Percentiles rank a stretch among this genome's conserved stretches.
phyloP scores from a whole-genome alignment of 495 filamentous ascomycete species.

The Massariosphaeria phaeospora region DNA sequence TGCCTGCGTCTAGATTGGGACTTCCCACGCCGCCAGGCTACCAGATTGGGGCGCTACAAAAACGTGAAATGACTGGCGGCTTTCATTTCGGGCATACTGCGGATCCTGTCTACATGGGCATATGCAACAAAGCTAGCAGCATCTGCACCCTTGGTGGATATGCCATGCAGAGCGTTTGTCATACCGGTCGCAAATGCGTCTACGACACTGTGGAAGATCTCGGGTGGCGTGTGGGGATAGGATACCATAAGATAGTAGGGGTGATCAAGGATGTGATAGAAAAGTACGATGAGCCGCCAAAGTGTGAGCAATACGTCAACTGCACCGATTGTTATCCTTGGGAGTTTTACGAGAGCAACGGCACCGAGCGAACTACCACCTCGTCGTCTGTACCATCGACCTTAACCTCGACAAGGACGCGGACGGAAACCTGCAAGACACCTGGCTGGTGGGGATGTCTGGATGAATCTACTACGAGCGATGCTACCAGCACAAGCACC shows the following conservation, averaged over 20 bases:
- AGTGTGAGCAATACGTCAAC: constrained; percentile 67
- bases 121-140: constrained; percentile 83
- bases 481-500: constrained; percentile 19
- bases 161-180: constrained; percentile 85
- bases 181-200: constrained; percentile 78
- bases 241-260: constrained; percentile 75
- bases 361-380: constrained; percentile 67
- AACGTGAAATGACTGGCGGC: constrained; percentile 65
- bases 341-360: constrained; percentile 92
- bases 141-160: constrained; percentile 90
- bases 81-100: constrained; percentile 95
- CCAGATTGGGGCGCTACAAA: constrained; percentile 63
- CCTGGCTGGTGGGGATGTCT: constrained; percentile 79
- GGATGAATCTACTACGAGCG: constrained; percentile 49
- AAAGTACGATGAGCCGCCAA: constrained; percentile 70
- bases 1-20: constrained; percentile 78
- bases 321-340: constrained; percentile 88
- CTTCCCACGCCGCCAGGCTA: constrained; percentile 79
- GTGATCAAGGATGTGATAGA: constrained; percentile 84
- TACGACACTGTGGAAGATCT: constrained; percentile 89
- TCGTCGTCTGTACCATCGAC: constrained; percentile 43
- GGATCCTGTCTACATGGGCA: constrained; percentile 90
- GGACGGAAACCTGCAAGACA: constrained; percentile 80
- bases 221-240: constrained; percentile 80
- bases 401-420: constrained; percentile 51